Base-by-base conservation (phyloP, 768 basidiomycete genomes). In the Leucocoprinus birnbaumii region DNA sequence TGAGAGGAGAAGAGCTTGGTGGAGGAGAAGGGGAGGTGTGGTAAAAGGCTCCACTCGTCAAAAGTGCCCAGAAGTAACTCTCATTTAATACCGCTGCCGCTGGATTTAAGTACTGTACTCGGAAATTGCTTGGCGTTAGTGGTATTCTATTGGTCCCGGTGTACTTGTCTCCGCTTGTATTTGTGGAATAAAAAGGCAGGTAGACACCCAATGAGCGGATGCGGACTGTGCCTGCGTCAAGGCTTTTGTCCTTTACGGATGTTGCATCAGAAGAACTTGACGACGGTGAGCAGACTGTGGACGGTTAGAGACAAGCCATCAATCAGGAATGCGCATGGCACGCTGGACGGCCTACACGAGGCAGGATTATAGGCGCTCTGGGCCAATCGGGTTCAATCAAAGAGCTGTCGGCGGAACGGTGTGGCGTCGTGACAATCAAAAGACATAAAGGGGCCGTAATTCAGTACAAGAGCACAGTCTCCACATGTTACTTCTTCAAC, bases 371-470 rank as follows among this genome's bases (percentile, higher is more conserved):
- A 26, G 31, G 18, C 37, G 35, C 22, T 31, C n/a, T 40, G 24
- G 38, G 24, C 52, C 52, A 53, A 53, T 53, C 52, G 42, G 52
- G 52, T 53, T 45, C 31, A 16, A 11, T 40, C 40, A 27, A 13
- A n/a, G 25, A 22, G 13, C 8, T 11, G 22, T 52, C 42, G 48
- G 50, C 50, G 50, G 50, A 51, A 45, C 44, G 52, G 31, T 53
- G 52, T 53, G 52, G 52, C 52, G 52, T 45, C 44, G 52, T 53
- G 52, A 53, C 52, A 45, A 53, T 53, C 34, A 52, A 43, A 53
- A 53, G 44, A 53, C 52, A 53, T 53, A 53, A 53, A 53, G 52
- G 52, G 52, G 44, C 24, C 10, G 43, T 43, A 37, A 43, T 52
- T 44, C 34, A 35, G 26, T 46, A 53, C 44, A 53, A 46, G 44